These are phyloP conservation scores for Fonsecaea nubica DNA, from an alignment of 2,329 filamentous ascomycete species.

Conservation along the genomic window DNA sequence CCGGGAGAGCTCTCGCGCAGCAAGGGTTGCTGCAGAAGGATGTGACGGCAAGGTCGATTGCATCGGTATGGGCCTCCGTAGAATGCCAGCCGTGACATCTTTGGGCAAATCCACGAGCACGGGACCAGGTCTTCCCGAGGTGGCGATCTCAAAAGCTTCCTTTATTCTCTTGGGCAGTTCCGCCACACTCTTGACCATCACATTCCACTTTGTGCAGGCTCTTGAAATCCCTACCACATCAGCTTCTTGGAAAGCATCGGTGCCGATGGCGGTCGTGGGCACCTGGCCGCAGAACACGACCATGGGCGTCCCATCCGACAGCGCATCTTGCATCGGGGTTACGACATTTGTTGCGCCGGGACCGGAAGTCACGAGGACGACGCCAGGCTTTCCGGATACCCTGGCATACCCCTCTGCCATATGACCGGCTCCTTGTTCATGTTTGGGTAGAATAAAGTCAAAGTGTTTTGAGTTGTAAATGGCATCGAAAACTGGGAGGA, in stretches of 20 bases:
- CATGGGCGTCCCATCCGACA: constrained; percentile 94
- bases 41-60: constrained; percentile 75
- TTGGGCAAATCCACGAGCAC: constrained; percentile 96
- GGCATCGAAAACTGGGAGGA: constrained; percentile 96
- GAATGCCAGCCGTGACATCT: constrained; percentile 86
- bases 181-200: constrained; percentile 94
- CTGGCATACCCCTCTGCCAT: constrained; percentile 98
- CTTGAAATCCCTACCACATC: constrained; percentile 93
- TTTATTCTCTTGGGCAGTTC: constrained; percentile 94
- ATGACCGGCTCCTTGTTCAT: constrained; percentile 97
- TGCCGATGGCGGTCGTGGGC: constrained; percentile 84
- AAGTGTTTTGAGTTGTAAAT: constrained; percentile 98
- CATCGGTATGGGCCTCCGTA: constrained; percentile 83
- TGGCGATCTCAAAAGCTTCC: constrained; percentile 98
- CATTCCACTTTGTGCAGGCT: constrained; percentile 98
- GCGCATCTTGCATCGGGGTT: constrained; percentile 93
- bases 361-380: constrained; percentile 94
- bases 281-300: constrained; percentile 97
- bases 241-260: constrained; percentile 95
- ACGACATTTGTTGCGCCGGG: constrained; percentile 96
- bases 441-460: constrained; percentile 91
- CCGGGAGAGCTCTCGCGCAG: constrained; percentile 74
- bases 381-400: constrained; percentile 89
- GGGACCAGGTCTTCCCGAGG: constrained; percentile 88
- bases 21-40: constrained; percentile 84